Base-by-base conservation (phyloP, 306 rosid genomes). In the Geum urbanum region DNA sequence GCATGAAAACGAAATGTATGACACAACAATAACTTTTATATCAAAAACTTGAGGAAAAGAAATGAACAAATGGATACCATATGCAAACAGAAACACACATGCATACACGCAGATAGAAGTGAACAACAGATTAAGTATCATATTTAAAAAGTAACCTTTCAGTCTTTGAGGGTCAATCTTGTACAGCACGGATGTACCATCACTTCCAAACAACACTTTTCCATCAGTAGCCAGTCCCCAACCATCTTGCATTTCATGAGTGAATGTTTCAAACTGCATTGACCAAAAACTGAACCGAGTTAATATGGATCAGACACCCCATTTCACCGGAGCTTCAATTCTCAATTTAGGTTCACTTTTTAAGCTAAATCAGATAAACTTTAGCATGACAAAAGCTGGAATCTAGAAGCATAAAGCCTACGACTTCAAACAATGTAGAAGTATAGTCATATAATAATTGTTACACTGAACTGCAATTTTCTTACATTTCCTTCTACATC, bases 201-300 rank as follows among this genome's bases (percentile, higher is more conserved):
- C 98, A 80, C 89, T 94, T 80, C 98, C 98, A 81, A 81, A 94
- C 79, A 92, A 72, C 77, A 83, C 74, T 67, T 88, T 74, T 73
- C 94, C 98, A 74, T 94, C 98, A 54, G 94, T 86, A 78, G 98
- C 92, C 70, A 94, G 75, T 72, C 98, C 98, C 98, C 98, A 94
- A 63, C 98, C 98, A 84, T 94, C 98, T 41, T 70, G 56, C 97
- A 94, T 94, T 52, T 78, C 79, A 84, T 90, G 97, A 27, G 84
- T 75, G 79, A 92, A 94, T 77, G 72, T 73, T 63, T 67, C 88
- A 66, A 84, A 32, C 98, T 92, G 77, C 73, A 79, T 6, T 27
- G 44, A 67, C 51, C 55, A 71, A 45, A 69, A 41, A 68, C 40
- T 1, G 56, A 61, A 14, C 16, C 43, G 71, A 75, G 72, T 64